Conservation (phyloP, 257 asterid species). For the Plectranthus barbatus region DNA sequence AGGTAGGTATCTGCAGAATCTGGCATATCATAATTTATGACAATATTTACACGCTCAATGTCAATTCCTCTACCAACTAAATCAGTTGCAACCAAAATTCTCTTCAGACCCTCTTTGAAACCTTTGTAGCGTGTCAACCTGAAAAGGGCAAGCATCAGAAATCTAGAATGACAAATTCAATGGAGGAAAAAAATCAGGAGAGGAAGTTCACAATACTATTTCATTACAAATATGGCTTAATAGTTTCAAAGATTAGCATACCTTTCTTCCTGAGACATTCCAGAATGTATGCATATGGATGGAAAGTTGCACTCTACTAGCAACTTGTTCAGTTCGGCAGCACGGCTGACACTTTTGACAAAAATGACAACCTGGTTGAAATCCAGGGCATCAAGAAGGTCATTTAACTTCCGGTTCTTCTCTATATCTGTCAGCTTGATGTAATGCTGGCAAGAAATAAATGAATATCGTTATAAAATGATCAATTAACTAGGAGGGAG, state of each 20-base stretch:
- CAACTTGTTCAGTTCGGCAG: slow-evolving; percentile 69
- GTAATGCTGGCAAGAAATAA: slow-evolving; percentile 46
- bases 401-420: slow-evolving; percentile 76
- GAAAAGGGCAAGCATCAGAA: slow-evolving; percentile 1
- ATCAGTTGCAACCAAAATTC: slow-evolving; percentile 81
- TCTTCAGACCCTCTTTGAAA: slow-evolving; percentile 76
- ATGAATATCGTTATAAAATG: not conserved
- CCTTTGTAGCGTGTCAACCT: slow-evolving; percentile 73
- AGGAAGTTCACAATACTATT: not conserved
- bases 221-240: not conserved
- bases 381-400: slow-evolving; percentile 79
- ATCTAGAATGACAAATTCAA: not conserved
- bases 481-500: not conserved
- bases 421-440: slow-evolving; percentile 70
- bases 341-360: slow-evolving; percentile 61
- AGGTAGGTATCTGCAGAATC: slow-evolving; percentile 82
- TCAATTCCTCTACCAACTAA: slow-evolving; percentile 83
- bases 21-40: slow-evolving; percentile 80
- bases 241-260: not conserved
- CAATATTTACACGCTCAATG: slow-evolving; percentile 76
- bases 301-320: slow-evolving; percentile 80
- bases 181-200: not conserved
- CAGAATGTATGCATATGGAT: slow-evolving; percentile 85
- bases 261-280: slow-evolving; percentile 91
- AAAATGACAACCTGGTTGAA: slow-evolving; percentile 80